A percentile compares a stretch with the other conserved stretches of the same genome.
Evolutionary conservation across 805 yeast genomes (phyloP).

Genomic region (Clavispora fructus): DNA sequence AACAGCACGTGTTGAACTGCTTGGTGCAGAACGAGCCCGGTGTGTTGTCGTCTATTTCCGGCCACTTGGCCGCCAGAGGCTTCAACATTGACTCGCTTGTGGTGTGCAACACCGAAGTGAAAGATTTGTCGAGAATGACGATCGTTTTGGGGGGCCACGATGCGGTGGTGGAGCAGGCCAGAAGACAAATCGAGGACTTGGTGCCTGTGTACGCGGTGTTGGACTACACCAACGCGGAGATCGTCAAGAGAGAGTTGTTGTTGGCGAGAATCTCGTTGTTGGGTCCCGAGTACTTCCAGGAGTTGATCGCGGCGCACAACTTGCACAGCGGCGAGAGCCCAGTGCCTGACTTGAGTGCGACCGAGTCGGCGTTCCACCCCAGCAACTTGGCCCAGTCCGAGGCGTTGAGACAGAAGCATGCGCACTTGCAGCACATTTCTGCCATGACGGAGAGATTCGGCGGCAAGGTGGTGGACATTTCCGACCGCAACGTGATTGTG

Average conservation of each 20-base stretch:
- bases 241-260: slow-evolving; percentile 84
- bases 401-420: slow-evolving; percentile 89
- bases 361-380: slow-evolving; percentile 67
- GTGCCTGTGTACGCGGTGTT: slow-evolving; percentile 98
- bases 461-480: slow-evolving; percentile 86
- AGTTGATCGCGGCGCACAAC: slow-evolving; percentile 80
- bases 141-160: slow-evolving; percentile 92
- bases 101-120: slow-evolving; percentile 94
- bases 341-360: slow-evolving; percentile 40
- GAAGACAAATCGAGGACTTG: slow-evolving; percentile 95
- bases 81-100: slow-evolving; percentile 97
- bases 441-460: slow-evolving; percentile 83
- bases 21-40: slow-evolving; percentile 98
- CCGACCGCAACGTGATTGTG: slow-evolving; percentile 89
- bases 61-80: slow-evolving; percentile 96
- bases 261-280: slow-evolving; percentile 87
- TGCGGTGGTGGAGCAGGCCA: slow-evolving; percentile 94
- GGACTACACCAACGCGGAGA: slow-evolving; percentile 86
- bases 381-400: slow-evolving; percentile 84
- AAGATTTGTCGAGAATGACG: slow-evolving; percentile 94
- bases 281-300: slow-evolving; percentile 98
- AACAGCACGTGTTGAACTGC: slow-evolving; percentile 91
- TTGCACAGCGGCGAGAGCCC: slow-evolving; percentile 37
- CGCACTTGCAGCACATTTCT: slow-evolving; percentile 79
- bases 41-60: slow-evolving; percentile 87